These are phyloP conservation scores for Pythium phragmitis DNA, from an alignment of 352 stramenopile genomes.

Conservation along the genomic window DNA sequence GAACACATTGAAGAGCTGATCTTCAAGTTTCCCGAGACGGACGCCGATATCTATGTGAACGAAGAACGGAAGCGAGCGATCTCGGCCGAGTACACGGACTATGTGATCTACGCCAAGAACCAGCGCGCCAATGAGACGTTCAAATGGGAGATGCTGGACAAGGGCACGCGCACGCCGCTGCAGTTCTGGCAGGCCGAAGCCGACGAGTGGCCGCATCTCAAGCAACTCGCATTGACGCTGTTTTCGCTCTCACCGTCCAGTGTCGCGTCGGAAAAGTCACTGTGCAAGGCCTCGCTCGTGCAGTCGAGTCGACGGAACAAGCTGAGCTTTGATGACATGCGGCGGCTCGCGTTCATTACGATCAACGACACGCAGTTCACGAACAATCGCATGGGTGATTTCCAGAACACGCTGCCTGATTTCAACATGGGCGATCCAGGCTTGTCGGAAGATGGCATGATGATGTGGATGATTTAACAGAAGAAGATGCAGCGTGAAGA, in stretches of 20 bases:
- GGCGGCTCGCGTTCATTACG: conserved; percentile 73
- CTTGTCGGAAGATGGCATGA: conserved; percentile 76
- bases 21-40: conserved; percentile 75
- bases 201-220: conserved; percentile 78
- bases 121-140: conserved; percentile 77
- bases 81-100: conserved; percentile 72
- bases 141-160: conserved; percentile 87
- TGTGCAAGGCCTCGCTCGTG: conserved; percentile 63
- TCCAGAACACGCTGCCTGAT: conserved; percentile 61
- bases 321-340: conserved; percentile 69
- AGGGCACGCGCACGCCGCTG: conserved; percentile 68
- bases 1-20: conserved; percentile 85
- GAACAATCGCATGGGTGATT: conserved; percentile 42
- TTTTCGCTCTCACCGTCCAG: conserved; percentile 79
- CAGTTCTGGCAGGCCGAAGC: conserved; percentile 81
- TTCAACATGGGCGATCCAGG: conserved; percentile 68
- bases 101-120: conserved; percentile 82
- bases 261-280: conserved; percentile 63
- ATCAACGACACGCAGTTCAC: conserved; percentile 83
- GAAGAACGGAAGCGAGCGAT: conserved; percentile 73
- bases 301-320: conserved; percentile 76
- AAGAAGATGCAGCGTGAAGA: conserved; percentile 1
- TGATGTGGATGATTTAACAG: conserved; percentile 87
- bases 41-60: conserved; percentile 59
- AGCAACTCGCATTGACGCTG: conserved; percentile 67